These are phyloP conservation scores for Porogramme epimiltina DNA, from an alignment of 1,284 basidiomycete genomes.

Conservation along the genomic window DNA sequence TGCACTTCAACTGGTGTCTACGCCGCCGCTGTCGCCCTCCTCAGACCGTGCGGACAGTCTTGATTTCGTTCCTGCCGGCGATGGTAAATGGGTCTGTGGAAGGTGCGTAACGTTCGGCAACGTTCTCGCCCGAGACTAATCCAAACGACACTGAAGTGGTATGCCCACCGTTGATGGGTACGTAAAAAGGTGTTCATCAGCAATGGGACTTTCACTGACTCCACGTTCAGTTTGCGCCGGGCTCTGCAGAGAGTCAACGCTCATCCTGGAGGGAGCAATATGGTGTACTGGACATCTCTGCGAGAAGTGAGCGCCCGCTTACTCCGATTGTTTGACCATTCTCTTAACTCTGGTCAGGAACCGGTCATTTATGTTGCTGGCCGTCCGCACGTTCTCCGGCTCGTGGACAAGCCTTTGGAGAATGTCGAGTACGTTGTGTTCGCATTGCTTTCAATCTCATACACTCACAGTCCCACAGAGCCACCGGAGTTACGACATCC, in stretches of 20 bases:
- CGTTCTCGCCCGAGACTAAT: background rate
- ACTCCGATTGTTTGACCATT: too few relatives aligned
- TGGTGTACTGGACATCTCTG: conserved; percentile 88
- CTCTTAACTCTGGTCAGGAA: too few relatives aligned
- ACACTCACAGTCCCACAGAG: conserved; percentile 44
- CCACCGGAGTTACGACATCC: conserved; percentile 91
- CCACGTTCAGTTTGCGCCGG: conserved; percentile 64
- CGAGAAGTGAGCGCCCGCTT: conserved; percentile 66
- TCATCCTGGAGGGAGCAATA: conserved; percentile 69
- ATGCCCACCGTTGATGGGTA: conserved; percentile 90
- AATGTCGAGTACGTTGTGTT: conserved; percentile 84
- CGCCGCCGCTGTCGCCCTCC: conserved; percentile 34
- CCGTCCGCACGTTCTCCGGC: conserved; percentile 90
- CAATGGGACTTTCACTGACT: background rate
- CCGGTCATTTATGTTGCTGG: conserved; percentile 93
- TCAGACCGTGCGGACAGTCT: conserved; percentile 24
- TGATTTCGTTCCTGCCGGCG: conserved; percentile 41
- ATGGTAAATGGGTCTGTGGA: conserved; percentile 80
- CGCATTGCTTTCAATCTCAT: background rate
- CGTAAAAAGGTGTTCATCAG: conserved; percentile 19
- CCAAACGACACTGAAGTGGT: conserved; percentile 47
- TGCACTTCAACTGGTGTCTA: conserved; percentile 45
- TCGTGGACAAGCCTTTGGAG: conserved; percentile 86
- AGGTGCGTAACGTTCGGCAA: conserved; percentile 49
- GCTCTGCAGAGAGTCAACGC: conserved; percentile 85